A percentile compares a stretch with the other conserved stretches of the same genome.
phyloP scores from a whole-genome alignment of 192 early-diverging fungal species.

The Dimargaris xerosporica region DNA sequence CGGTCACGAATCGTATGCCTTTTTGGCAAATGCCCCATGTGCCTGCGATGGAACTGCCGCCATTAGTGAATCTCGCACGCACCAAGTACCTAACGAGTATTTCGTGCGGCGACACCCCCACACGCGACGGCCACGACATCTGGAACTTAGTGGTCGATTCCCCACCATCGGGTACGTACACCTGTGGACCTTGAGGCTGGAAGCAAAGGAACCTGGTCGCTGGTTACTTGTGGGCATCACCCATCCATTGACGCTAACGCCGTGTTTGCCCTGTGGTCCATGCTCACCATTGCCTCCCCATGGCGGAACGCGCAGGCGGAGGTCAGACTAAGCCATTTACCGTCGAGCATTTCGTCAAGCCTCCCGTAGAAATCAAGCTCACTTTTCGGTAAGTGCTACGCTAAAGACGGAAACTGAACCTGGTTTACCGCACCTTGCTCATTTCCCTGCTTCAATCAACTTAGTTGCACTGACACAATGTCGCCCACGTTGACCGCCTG shows the following conservation, averaged over 20 bases:
- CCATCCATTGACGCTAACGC: neutral
- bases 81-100: neutral
- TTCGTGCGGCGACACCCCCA: conserved; percentile 2
- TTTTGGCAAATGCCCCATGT: neutral
- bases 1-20: too few species aligned
- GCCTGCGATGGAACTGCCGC: neutral
- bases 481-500: neutral
- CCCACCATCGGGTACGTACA: too few species aligned
- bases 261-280: neutral
- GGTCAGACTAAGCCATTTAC: neutral
- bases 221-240: too few species aligned
- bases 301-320: too few species aligned
- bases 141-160: neutral
- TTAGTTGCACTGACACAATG: neutral
- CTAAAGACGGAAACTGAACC: too few species aligned
- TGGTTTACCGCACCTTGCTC: too few species aligned
- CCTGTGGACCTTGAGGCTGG: too few species aligned
- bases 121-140: conserved; percentile 4
- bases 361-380: neutral
- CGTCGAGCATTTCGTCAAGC: conserved; percentile 1
- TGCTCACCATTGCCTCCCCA: neutral
- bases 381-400: neutral
- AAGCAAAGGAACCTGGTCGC: too few species aligned
- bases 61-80: conserved; percentile 5
- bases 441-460: neutral